Evolutionary conservation across 495 filamentous ascomycete genomes (phyloP), one percentile per base, ranked within the genome.

Genomic region (Chaetomium tenue): DNA sequence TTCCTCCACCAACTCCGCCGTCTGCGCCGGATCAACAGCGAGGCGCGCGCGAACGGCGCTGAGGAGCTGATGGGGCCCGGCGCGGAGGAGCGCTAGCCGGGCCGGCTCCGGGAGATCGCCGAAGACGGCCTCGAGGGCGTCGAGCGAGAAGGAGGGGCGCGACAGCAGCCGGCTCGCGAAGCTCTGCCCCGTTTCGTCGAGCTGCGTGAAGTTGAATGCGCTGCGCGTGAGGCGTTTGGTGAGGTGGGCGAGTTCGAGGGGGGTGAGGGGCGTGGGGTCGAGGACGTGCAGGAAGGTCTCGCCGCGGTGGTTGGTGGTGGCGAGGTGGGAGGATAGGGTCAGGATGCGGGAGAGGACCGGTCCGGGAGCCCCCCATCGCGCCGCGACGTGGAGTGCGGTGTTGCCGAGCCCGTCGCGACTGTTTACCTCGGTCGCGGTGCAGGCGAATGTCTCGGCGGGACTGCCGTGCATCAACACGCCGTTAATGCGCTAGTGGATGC

Each of bases 211-310:
- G 39, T 55, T 25, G 61, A 67, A 63, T 6, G 39, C 55, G 9
- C 51, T 37, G 47, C 39, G 18, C 4, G 42, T 25, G 13, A 67
- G 66, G 52, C 51, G 53, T 33, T 61, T 33, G 25, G 46, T 46
- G 3, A 68, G 13, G 50, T 57, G 39, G 3, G 50, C 51, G 16
- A 68, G 42, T 5, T 65, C 62, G 11, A n/a, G 7, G 8, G 28
- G 30, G 12, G 18, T 20, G 5, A 68, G 61, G 33, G 50, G n/a
- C 3, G 13, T 23, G 0, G 66, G 62, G 62, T 68, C 58, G 16
- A 68, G 58, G 18, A 64, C 57, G 44, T 68, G 66, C 2, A 68
- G 62, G 57, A 68, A 68, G 8, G 63, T 64, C 48, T 68, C 66
- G 44, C 51, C 26, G 23, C 42, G 23, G 30, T 64, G 50, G 66